These are phyloP conservation scores for Clitopilus hobsonii DNA, from an alignment of 768 basidiomycete species.

Conservation along the genomic window DNA sequence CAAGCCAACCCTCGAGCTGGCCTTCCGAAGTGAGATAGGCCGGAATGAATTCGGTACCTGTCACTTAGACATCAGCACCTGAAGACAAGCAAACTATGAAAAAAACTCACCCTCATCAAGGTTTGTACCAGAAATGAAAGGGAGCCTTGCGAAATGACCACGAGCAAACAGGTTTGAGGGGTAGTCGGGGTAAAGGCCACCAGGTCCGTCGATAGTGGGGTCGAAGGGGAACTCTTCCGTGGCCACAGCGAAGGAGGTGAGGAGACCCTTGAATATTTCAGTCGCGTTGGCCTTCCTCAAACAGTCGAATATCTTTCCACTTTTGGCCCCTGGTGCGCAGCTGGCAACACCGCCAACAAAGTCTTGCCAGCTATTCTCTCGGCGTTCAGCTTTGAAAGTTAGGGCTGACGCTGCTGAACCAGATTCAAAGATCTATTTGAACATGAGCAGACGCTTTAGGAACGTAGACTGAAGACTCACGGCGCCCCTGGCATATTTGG, in stretches of 20 bases:
- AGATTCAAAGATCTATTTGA: constrained; percentile 42
- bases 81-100: too few species aligned
- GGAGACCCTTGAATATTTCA: constrained; percentile 22
- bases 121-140: constrained; percentile 40
- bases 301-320: constrained; percentile 27
- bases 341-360: constrained; percentile 23
- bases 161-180: constrained; percentile 27
- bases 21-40: constrained; percentile 18
- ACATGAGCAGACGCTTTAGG: too few species aligned
- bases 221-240: constrained; percentile 26
- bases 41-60: constrained; percentile 28
- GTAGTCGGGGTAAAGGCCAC: constrained; percentile 32
- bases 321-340: constrained; percentile 19
- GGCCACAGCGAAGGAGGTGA: constrained; percentile 15
- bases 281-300: constrained; percentile 21
- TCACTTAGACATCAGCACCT: too few species aligned
- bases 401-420: constrained; percentile 30
- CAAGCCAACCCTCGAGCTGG: constrained; percentile 12
- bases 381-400: constrained; percentile 20
- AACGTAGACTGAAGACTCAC: too few species aligned
- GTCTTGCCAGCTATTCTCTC: constrained; percentile 22
- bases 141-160: constrained; percentile 32
- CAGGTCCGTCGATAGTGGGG: constrained; percentile 36
- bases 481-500: constrained; percentile 21
- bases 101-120: constrained; percentile 37